Evolutionary conservation across 768 basidiomycete genomes (phyloP).

Genomic region (Tremella yokohamensis): DNA sequence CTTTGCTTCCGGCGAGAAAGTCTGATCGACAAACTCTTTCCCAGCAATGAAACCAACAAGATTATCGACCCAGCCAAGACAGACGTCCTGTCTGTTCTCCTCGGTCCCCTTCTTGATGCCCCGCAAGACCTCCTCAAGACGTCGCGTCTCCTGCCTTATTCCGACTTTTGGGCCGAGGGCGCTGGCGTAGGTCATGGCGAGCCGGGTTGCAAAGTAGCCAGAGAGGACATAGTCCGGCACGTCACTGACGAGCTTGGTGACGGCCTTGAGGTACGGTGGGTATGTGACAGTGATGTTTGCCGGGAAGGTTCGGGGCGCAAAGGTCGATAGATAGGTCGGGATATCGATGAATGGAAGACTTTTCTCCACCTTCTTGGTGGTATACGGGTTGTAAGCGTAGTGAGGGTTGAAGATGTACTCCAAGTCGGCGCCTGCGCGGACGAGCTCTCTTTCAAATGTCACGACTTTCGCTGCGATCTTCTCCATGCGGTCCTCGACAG

Average conservation of each 20-base stretch:
- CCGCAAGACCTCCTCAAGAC: conserved; percentile 66
- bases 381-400: conserved; percentile 79
- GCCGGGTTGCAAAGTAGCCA: conserved; percentile 78
- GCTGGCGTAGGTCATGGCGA: conserved; percentile 62
- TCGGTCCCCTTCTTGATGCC: conserved; percentile 85
- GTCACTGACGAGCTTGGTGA: conserved; percentile 65
- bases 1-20: conserved; percentile 63
- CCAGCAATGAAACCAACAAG: conserved; percentile 86
- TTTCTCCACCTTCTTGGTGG: conserved; percentile 65
- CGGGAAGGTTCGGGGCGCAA: conserved; percentile 68
- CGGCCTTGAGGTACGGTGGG: conserved; percentile 67
- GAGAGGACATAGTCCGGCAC: conserved; percentile 71
- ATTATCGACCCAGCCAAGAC: conserved; percentile 66
- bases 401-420: conserved; percentile 66
- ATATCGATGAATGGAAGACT: conserved; percentile 75
- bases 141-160: conserved; percentile 70
- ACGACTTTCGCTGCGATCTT: conserved; percentile 70
- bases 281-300: conserved; percentile 74
- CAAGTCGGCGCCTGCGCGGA: conserved; percentile 74
- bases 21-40: conserved; percentile 65
- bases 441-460: conserved; percentile 71
- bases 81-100: conserved; percentile 78
- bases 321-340: conserved; percentile 78
- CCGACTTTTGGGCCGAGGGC: conserved; percentile 70
- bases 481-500: conserved; percentile 59